These are phyloP conservation scores for Sporothrix variecibatus DNA, from an alignment of 2,329 filamentous ascomycete genomes.

Conservation along the genomic window DNA sequence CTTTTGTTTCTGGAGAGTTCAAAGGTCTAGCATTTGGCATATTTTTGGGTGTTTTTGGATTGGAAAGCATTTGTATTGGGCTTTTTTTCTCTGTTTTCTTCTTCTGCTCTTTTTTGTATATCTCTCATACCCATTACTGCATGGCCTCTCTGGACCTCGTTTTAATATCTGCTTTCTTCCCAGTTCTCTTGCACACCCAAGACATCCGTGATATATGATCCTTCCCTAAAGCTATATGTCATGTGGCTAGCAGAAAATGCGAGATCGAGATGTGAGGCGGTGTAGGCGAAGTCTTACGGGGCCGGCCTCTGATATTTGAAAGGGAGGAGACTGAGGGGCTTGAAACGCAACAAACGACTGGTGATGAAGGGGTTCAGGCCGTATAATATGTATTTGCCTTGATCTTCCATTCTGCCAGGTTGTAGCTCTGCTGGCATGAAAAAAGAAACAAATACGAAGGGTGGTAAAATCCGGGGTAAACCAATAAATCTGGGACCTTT, in stretches of 20 bases:
- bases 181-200: too few species aligned
- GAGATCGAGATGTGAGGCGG: neutral
- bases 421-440: neutral
- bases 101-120: slow-evolving; percentile 3
- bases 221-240: neutral
- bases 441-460: neutral
- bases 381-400: neutral
- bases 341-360: neutral
- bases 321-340: neutral
- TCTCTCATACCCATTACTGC: slow-evolving; percentile 17
- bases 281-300: neutral
- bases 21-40: neutral
- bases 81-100: neutral
- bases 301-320: neutral
- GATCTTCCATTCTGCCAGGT: neutral
- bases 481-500: neutral
- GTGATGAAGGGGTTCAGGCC: neutral
- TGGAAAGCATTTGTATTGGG: slow-evolving; percentile 13
- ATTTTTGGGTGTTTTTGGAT: slow-evolving; percentile 16
- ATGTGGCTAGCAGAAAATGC: neutral
- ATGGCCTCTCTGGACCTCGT: neutral
- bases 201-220: neutral
- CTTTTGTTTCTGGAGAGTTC: neutral
- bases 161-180: neutral
- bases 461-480: slow-evolving; percentile 16